phyloP scores from a whole-genome alignment of 2,329 filamentous ascomycete genomes.

The Rhexocercosporidium sp. region DNA sequence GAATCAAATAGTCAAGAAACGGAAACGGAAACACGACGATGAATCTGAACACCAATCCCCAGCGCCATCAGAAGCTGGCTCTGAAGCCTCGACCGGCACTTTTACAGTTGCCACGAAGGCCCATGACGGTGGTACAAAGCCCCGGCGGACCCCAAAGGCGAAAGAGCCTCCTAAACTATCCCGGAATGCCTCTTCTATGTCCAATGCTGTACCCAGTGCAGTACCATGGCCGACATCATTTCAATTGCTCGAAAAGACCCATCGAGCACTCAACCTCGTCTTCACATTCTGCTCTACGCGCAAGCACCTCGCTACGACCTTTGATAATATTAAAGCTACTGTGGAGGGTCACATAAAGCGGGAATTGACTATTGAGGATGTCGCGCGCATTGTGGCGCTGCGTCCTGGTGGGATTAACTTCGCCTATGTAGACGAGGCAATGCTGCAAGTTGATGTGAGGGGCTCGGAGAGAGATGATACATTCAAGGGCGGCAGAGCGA shows the following conservation, averaged over 20 bases:
- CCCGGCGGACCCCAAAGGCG: conserved; percentile 50
- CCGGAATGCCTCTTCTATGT: conserved; percentile 34
- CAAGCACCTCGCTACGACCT: conserved; percentile 90
- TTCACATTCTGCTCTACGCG: conserved; percentile 95
- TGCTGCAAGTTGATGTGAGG: conserved; percentile 79
- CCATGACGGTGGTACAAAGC: conserved; percentile 56
- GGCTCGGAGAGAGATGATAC: conserved; percentile 69
- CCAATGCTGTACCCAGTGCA: conserved; percentile 32
- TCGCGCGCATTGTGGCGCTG: conserved; percentile 80
- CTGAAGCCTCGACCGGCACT: conserved; percentile 37
- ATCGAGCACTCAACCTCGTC: conserved; percentile 87
- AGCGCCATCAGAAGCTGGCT: conserved; percentile 9
- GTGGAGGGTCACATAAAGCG: conserved; percentile 84
- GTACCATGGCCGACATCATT: conserved; percentile 75
- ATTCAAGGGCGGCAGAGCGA: conserved; percentile 61
- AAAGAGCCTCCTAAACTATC: conserved; percentile 31
- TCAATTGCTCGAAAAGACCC: conserved; percentile 73
- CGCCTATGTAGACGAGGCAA: conserved; percentile 82
- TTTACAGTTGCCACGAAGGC: conserved; percentile 59
- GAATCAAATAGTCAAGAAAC: conserved; percentile 46
- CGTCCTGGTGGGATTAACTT: conserved; percentile 82
- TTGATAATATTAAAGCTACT: conserved; percentile 82
- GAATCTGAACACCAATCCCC: conserved; percentile 24
- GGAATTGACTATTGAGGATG: conserved; percentile 73
- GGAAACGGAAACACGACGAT: conserved; percentile 45